phyloP scores from a whole-genome alignment of 805 yeast species.

The Myxozyma vanderwaltii region DNA sequence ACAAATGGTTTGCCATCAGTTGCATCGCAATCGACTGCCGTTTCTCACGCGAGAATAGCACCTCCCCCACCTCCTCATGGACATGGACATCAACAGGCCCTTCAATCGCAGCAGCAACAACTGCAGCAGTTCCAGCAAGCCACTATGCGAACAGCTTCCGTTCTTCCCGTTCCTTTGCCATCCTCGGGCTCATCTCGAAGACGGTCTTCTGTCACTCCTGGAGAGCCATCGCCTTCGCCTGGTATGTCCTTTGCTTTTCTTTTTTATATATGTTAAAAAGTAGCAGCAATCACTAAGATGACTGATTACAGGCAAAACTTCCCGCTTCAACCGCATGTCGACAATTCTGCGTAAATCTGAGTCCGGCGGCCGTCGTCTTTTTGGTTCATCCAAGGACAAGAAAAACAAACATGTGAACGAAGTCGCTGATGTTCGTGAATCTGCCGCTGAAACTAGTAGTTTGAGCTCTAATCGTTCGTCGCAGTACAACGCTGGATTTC shows the following conservation, averaged over 20 bases:
- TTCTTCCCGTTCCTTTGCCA: not conserved
- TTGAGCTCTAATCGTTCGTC: slow-evolving; percentile 10
- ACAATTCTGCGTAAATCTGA: slow-evolving; percentile 23
- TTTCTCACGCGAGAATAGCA: not conserved
- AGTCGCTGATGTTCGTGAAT: slow-evolving; percentile 4
- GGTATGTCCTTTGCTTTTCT: not conserved
- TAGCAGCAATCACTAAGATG: not conserved
- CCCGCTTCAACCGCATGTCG: slow-evolving; percentile 22
- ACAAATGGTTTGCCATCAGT: slow-evolving; percentile 26
- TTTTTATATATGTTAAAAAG: not conserved
- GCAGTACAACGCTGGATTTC: not conserved
- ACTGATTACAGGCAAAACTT: not conserved
- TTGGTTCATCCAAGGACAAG: slow-evolving; percentile 27
- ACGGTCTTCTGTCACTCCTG: slow-evolving; percentile 19
- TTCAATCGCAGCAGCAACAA: not conserved
- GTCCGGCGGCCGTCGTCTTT: slow-evolving; percentile 29
- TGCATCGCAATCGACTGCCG: not conserved
- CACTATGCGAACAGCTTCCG: not conserved
- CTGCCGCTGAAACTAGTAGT: slow-evolving; percentile 9
- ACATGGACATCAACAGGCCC: slow-evolving; percentile 9
- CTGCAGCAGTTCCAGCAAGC: slow-evolving; percentile 5
- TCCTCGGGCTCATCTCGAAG: slow-evolving; percentile 6
- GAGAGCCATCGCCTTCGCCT: slow-evolving; percentile 13
- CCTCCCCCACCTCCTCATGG: slow-evolving; percentile 17
- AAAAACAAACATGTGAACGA: slow-evolving; percentile 5